phyloP scores from a whole-genome alignment of 1,139 yeast species.

The Hemisphaericaspora subhashii region DNA sequence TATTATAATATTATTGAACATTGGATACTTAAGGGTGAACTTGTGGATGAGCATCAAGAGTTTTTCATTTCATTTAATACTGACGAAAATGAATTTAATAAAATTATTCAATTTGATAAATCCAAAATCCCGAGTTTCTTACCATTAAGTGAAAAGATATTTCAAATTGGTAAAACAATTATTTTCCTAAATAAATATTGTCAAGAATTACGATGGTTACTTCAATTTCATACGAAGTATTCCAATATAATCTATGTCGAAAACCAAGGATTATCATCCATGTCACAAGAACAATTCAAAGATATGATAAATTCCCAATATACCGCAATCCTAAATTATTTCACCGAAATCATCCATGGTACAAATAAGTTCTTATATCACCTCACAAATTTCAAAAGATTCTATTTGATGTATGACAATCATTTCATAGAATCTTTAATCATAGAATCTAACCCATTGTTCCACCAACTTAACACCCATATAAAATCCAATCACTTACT shows the following conservation, averaged over 20 bases:
- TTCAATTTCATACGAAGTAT: conserved; percentile 38
- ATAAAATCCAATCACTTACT: conserved; percentile 69
- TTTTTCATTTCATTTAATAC: conserved; percentile 58
- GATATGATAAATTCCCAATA: conserved; percentile 51
- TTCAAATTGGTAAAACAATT: conserved; percentile 78
- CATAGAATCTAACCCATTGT: conserved; percentile 50
- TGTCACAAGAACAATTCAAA: conserved; percentile 28
- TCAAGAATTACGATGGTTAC: conserved; percentile 41
- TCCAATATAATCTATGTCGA: conserved; percentile 28
- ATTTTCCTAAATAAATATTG: conserved; percentile 68
- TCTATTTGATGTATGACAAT: conserved; percentile 70
- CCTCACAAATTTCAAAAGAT: conserved; percentile 60
- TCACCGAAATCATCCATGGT: conserved; percentile 53
- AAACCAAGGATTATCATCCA: conserved; percentile 32
- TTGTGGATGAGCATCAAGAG: conserved; percentile 58
- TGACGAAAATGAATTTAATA: conserved; percentile 32
- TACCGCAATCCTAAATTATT: conserved; percentile 54
- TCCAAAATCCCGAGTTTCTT: conserved; percentile 60
- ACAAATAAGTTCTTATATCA: conserved; percentile 53
- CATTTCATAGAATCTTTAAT: conserved; percentile 75
- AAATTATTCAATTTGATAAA: conserved; percentile 33
- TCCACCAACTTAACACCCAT: conserved; percentile 61
- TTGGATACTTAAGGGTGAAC: conserved; percentile 73
- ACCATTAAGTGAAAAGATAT: conserved; percentile 51
- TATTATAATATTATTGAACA: conserved; percentile 60